Evolutionary conservation across 495 filamentous ascomycete genomes (phyloP).

Genomic region (Neurospora sp.): DNA sequence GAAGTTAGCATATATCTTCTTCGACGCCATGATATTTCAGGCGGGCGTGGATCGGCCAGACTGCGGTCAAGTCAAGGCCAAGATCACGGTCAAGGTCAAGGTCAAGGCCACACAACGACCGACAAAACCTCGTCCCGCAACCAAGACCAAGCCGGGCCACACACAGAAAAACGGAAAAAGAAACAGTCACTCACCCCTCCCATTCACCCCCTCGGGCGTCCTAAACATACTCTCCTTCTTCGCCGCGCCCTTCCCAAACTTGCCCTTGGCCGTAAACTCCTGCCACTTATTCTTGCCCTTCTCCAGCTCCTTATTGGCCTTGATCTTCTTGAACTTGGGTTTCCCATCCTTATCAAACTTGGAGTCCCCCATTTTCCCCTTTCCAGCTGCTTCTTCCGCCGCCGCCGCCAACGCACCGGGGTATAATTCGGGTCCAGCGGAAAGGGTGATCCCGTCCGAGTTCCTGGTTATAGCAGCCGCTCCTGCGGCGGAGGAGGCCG

Average conservation of each 20-base stretch:
- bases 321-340: slow-evolving; percentile 60
- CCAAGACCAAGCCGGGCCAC: too few relatives aligned
- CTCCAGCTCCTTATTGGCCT: slow-evolving; percentile 82
- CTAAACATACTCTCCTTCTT: slow-evolving; percentile 98
- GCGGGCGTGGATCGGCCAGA: too few relatives aligned
- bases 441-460: slow-evolving; percentile 56
- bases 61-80: too few relatives aligned
- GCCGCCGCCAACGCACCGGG: slow-evolving; percentile 10
- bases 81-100: too few relatives aligned
- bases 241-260: slow-evolving; percentile 24
- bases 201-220: slow-evolving; percentile 74
- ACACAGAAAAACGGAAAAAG: too few relatives aligned
- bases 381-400: background rate
- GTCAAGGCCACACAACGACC: too few relatives aligned
- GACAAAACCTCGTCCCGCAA: too few relatives aligned
- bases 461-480: slow-evolving; percentile 12
- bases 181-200: slow-evolving; percentile 53
- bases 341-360: slow-evolving; percentile 25
- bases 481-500: slow-evolving; percentile 11
- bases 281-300: slow-evolving; percentile 91
- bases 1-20: too few relatives aligned
- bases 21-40: too few relatives aligned
- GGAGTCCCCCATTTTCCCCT: slow-evolving; percentile 6
- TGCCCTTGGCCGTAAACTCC: slow-evolving; percentile 70
- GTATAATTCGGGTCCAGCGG: slow-evolving; percentile 78